Percentiles rank a stretch among this genome's conserved stretches.
Evolutionary conservation across 345 rosid genomes (phyloP).

Genomic region (Combretum micranthum): DNA sequence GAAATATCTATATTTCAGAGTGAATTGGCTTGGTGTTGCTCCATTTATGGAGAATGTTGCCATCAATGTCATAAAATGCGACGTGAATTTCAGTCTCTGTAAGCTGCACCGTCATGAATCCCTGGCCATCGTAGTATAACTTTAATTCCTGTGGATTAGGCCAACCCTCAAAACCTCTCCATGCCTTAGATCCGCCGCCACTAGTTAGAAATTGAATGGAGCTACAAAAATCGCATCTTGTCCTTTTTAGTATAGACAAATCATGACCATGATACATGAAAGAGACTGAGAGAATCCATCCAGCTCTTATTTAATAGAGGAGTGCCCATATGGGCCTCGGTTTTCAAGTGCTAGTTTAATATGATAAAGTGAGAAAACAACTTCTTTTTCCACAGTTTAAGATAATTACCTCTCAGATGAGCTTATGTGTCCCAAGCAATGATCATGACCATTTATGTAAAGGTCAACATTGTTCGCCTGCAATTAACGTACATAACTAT

Average conservation of each 20-base stretch:
- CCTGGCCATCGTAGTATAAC: conserved; percentile 76
- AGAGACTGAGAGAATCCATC: too few species aligned
- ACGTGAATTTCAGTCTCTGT: conserved; percentile 20
- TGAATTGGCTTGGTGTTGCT: conserved; percentile 18
- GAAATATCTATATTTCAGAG: conserved; percentile 11
- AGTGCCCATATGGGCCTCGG: too few species aligned
- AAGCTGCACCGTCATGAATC: conserved; percentile 56
- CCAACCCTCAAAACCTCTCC: conserved; percentile 47
- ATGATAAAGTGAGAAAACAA: too few species aligned
- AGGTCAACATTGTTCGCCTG: conserved; percentile 41
- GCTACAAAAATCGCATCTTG: conserved; percentile 16
- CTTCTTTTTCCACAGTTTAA: too few species aligned
- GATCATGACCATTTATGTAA: conserved; percentile 51
- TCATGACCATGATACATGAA: too few species aligned
- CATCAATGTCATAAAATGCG: conserved; percentile 40
- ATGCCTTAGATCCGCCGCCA: conserved; percentile 83
- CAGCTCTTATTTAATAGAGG: too few species aligned
- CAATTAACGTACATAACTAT: background rate
- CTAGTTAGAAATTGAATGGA: conserved; percentile 60
- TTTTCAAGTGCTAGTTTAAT: too few species aligned
- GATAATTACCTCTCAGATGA: conserved; percentile 24
- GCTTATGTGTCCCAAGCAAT: conserved; percentile 34
- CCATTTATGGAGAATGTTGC: conserved; percentile 49
- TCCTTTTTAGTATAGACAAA: too few species aligned
- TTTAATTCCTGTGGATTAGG: conserved; percentile 26